Percentiles rank a stretch among this genome's conserved stretches.
These are phyloP conservation scores for Saccharomyces hybrid DNA, from an alignment of 1,139 yeast genomes.

Conservation along the genomic window DNA sequence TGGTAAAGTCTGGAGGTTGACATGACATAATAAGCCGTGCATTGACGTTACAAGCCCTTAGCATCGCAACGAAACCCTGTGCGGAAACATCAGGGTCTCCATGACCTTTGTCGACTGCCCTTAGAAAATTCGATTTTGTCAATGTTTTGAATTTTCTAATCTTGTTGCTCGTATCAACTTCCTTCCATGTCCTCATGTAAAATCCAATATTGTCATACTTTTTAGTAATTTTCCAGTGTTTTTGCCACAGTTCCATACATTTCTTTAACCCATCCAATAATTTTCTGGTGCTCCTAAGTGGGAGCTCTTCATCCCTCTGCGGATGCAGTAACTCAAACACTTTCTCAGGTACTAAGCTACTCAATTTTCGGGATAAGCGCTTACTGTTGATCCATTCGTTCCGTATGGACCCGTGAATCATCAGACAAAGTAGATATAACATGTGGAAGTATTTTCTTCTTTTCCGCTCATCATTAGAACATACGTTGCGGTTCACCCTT, in stretches of 20 bases:
- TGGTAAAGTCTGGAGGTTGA: conserved; percentile 84
- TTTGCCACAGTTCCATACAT: conserved; percentile 56
- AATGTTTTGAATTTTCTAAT: conserved; percentile 24
- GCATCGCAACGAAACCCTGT: conserved; percentile 75
- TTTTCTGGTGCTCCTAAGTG: conserved; percentile 51
- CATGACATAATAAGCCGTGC: conserved; percentile 73
- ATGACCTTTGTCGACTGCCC: conserved; percentile 38
- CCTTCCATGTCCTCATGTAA: conserved; percentile 53
- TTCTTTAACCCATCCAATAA: conserved; percentile 69
- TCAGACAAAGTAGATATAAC: conserved; percentile 48
- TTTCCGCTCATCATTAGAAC: conserved; percentile 48
- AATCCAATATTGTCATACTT: conserved; percentile 36
- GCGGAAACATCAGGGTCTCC: conserved; percentile 81
- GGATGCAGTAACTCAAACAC: conserved; percentile 45
- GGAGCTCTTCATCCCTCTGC: conserved; percentile 31
- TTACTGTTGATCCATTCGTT: conserved; percentile 69
- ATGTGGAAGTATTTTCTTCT: conserved; percentile 51
- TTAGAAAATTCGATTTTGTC: conserved; percentile 37
- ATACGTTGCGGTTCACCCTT: conserved; percentile 25
- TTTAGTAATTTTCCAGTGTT: conserved; percentile 44
- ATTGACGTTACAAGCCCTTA: conserved; percentile 63
- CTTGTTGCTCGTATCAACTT: conserved; percentile 30
- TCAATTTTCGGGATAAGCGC: conserved; percentile 36
- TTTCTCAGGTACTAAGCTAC: conserved; percentile 41
- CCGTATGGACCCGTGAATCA: conserved; percentile 57